A percentile compares a stretch with the other conserved stretches of the same genome.
phyloP scores from a whole-genome alignment of 2,329 filamentous ascomycete species.

The Aureobasidium melanogenum region DNA sequence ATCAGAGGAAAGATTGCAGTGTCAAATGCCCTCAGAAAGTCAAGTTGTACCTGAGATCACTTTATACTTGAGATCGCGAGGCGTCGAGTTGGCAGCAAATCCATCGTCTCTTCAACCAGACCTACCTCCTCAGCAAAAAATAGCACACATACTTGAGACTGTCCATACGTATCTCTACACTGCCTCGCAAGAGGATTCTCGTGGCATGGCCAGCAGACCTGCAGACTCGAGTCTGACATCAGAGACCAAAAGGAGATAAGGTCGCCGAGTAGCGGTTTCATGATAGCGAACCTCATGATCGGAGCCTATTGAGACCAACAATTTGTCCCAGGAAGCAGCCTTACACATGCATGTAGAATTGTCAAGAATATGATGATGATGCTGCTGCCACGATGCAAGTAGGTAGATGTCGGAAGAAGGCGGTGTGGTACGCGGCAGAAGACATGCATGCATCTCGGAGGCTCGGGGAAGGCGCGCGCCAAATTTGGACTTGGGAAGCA shows the following conservation, averaged over 20 bases:
- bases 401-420: not conserved
- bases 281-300: not conserved
- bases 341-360: not conserved
- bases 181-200: not conserved
- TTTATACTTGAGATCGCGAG: not conserved
- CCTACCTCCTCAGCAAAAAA: not conserved
- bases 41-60: not conserved
- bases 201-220: not conserved
- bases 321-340: not conserved
- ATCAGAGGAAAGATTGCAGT: not conserved
- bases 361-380: not conserved
- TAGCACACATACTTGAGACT: not conserved
- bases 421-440: not conserved
- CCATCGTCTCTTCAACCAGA: not conserved
- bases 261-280: not conserved
- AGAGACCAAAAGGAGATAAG: not conserved
- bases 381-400: not conserved
- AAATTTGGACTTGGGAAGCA: not conserved
- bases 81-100: not conserved
- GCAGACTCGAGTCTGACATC: slow-evolving; percentile 2
- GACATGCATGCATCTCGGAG: not conserved
- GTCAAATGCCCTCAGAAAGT: not conserved
- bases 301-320: not conserved
- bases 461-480: not conserved
- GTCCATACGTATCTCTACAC: not conserved